A percentile compares a stretch with the other conserved stretches of the same genome.
Conservation (phyloP, 1,284 basidiomycete genomes). For the Cystobasidiaceae sp. region DNA sequence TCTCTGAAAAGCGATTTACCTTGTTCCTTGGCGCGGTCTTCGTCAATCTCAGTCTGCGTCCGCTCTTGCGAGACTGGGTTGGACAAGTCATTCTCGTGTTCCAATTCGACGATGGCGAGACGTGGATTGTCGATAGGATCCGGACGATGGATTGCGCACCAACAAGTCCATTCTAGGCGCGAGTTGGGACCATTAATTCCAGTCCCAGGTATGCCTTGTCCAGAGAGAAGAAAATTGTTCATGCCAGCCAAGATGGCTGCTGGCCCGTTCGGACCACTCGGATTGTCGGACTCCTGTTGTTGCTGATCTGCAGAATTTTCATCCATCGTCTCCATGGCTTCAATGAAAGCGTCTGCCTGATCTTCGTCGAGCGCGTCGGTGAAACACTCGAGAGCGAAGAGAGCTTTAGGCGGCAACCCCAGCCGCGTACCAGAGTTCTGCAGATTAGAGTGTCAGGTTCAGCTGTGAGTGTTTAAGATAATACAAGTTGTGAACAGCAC, state of each 20-base stretch:
- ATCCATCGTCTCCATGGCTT: slow-evolving; percentile 46
- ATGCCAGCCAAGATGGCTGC: slow-evolving; percentile 3
- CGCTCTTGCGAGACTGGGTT: slow-evolving; percentile 57
- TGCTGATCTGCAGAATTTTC: slow-evolving; percentile 36
- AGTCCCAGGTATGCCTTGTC: slow-evolving; percentile 37
- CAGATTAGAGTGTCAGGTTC: no score
- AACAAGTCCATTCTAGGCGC: slow-evolving; percentile 62
- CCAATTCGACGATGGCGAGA: slow-evolving; percentile 72
- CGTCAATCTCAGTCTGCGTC: slow-evolving; percentile 31
- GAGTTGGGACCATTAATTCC: slow-evolving; percentile 29
- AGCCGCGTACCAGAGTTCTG: slow-evolving; percentile 64
- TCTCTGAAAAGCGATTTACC: slow-evolving; percentile 4
- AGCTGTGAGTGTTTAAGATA: no score
- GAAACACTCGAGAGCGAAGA: slow-evolving; percentile 73
- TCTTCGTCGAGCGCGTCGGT: slow-evolving; percentile 64
- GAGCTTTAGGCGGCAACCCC: slow-evolving; percentile 66
- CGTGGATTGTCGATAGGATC: slow-evolving; percentile 42
- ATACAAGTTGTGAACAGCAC: no score
- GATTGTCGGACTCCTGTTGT: no score
- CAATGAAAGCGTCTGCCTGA: slow-evolving; percentile 68
- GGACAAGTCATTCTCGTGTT: slow-evolving; percentile 65
- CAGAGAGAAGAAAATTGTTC: slow-evolving; percentile 40
- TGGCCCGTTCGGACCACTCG: slow-evolving; percentile 6
- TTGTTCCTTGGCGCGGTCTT: slow-evolving; percentile 23
- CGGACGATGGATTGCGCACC: slow-evolving; percentile 74